These are phyloP conservation scores for Aspergillus pseudoglaucus DNA, from an alignment of 2,329 filamentous ascomycete species.

Conservation along the genomic window DNA sequence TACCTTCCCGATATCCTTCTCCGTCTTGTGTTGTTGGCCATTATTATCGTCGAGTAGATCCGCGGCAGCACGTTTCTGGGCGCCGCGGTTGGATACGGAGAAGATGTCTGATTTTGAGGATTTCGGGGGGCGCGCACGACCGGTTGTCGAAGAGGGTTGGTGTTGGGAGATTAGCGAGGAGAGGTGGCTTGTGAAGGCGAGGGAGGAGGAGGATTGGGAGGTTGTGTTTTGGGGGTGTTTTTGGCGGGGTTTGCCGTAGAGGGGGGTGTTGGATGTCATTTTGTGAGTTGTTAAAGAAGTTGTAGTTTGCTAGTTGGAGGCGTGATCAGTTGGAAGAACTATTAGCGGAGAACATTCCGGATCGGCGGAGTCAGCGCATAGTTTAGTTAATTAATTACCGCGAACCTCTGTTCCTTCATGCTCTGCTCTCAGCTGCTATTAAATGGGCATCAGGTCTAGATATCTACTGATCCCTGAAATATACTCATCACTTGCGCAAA, in stretches of 20 bases:
- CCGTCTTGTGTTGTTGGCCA: slow-evolving; percentile 57
- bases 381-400: too few species aligned
- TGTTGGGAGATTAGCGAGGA: slow-evolving; percentile 66
- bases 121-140: slow-evolving; percentile 38
- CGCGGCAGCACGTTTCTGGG: slow-evolving; percentile 56
- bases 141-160: slow-evolving; percentile 32
- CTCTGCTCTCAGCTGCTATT: too few species aligned
- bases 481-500: too few species aligned
- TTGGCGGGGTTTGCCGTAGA: slow-evolving; percentile 69
- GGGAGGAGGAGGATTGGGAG: slow-evolving; percentile 58
- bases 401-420: too few species aligned
- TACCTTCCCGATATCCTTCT: slow-evolving; percentile 54
- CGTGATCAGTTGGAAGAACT: background rate
- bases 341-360: too few species aligned
- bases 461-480: too few species aligned
- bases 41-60: slow-evolving; percentile 49
- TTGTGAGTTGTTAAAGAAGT: background rate
- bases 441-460: too few species aligned
- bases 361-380: too few species aligned
- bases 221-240: slow-evolving; percentile 55
- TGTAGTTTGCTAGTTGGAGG: background rate
- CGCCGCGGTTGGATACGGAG: slow-evolving; percentile 56
- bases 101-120: slow-evolving; percentile 63
- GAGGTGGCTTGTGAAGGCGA: slow-evolving; percentile 85
- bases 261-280: slow-evolving; percentile 60